These are phyloP conservation scores for Pouteria campechiana DNA, from an alignment of 179 eudicot species.

Conservation along the genomic window DNA sequence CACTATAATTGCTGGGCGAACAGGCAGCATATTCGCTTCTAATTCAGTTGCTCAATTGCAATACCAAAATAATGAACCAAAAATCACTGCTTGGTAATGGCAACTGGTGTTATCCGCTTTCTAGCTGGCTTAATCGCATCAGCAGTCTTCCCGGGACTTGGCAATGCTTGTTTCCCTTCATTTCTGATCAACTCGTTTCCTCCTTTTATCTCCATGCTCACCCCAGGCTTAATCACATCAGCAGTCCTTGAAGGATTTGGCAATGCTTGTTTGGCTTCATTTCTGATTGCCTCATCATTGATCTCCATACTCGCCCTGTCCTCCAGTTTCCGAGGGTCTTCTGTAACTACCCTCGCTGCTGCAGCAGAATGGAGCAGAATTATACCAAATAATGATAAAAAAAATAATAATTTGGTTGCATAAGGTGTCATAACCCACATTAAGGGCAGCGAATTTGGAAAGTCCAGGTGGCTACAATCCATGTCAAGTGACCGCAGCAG, in stretches of 20 bases:
- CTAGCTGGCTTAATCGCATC: conserved; percentile 52
- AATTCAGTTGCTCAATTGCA: no score
- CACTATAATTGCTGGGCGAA: no score
- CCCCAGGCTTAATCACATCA: conserved; percentile 9
- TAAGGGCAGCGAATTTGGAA: no score
- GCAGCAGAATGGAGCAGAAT: background rate
- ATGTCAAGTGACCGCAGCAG: no score
- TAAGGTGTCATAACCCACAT: no score
- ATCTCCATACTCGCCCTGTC: conserved; percentile 10
- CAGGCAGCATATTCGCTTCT: conserved; percentile 2
- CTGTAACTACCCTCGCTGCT: conserved; percentile 23
- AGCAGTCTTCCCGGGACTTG: conserved; percentile 16
- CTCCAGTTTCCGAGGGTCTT: conserved; percentile 13
- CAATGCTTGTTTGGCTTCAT: no score
- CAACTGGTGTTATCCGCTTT: conserved; percentile 92
- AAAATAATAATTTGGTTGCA: background rate
- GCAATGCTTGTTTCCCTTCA: conserved; percentile 18
- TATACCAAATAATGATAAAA: background rate
- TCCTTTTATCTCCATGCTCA: conserved; percentile 3
- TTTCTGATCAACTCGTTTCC: background rate
- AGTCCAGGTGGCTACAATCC: no score
- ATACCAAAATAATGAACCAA: no score
- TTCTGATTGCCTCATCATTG: no score
- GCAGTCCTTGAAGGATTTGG: conserved; percentile 6
- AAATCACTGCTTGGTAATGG: no score